Evolutionary conservation across 495 filamentous ascomycete species (phyloP), one percentile per base, ranked within the genome.

Genomic region (Geopyxis carbonaria): DNA sequence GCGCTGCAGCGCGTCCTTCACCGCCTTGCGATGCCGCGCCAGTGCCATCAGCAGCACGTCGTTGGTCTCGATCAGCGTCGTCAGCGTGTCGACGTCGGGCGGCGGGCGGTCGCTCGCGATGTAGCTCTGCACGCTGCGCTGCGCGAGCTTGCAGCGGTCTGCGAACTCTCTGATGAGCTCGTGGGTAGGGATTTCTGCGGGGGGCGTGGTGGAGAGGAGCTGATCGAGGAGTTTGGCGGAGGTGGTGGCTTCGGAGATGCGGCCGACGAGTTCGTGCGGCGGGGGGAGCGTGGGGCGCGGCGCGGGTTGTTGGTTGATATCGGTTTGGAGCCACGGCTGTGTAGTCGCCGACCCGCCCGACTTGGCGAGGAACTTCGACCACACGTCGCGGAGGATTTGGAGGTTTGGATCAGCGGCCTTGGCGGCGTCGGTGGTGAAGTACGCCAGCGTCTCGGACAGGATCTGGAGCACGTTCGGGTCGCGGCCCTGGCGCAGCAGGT

Each of bases 81-180:
- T 71, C 58, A 99, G 73, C 1, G 89, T 95, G 50, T 93, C 79
- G 53, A 87, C 84, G 52, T 99, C 89, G 18, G 23, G 22, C 2
- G 85, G 85, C 1, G 72, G 48, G 0, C 87, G 87, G 47, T 77
- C 68, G 13, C 77, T 73, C 31, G 73, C 68, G 61, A 95, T 93
- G 60, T 92, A 95, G 15, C 61, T 64, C 45, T 91, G 80, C 39
- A 99, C 71, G 42, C 74, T 75, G 22, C 76, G 69, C 10, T 75
- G 75, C 0, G 89, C 86, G 27, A 70, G 67, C 40, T 74, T 71
- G 51, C 86, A 95, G 6, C 89, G 80, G 48, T 93, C 80, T 22
- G 73, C 69, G 53, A 99, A 99, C 59, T 99, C 89, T 46, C 75
- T 76, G 56, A 95, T 74, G 6, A 99, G 66, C 11, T 95, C 91